These are phyloP conservation scores for Macrolepiota fuliginosa DNA, from an alignment of 768 basidiomycete species.

Conservation along the genomic window DNA sequence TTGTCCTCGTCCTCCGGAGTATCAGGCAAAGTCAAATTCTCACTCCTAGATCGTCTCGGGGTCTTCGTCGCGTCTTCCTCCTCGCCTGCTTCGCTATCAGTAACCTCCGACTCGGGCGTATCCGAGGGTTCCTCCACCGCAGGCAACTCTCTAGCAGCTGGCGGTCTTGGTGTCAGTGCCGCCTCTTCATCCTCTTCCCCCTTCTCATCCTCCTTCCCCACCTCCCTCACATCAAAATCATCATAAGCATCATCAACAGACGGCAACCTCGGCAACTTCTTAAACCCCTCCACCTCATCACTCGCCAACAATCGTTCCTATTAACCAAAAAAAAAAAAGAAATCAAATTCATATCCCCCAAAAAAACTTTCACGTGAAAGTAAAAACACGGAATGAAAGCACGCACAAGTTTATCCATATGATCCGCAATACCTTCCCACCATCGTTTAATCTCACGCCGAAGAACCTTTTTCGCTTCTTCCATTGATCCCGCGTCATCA, in stretches of 20 bases:
- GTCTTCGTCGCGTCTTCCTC: neutral
- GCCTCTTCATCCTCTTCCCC: neutral
- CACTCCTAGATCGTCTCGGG: neutral
- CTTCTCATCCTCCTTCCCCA: neutral
- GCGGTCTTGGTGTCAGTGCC: constrained; percentile 14
- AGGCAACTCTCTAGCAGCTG: neutral
- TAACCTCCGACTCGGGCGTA: neutral
- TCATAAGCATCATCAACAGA: constrained; percentile 54
- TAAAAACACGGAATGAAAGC: neutral
- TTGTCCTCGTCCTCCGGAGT: neutral
- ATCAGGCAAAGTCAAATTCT: neutral
- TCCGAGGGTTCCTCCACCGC: neutral
- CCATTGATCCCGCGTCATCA: constrained; percentile 23
- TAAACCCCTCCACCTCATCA: constrained; percentile 30
- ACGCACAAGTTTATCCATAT: constrained; percentile 59
- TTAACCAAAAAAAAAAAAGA: neutral
- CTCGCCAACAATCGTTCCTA: constrained; percentile 43
- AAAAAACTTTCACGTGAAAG: neutral
- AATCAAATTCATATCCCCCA: neutral
- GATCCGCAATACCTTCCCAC: constrained; percentile 64
- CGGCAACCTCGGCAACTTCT: constrained; percentile 59
- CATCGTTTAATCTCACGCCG: constrained; percentile 59
- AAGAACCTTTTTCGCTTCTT: constrained; percentile 44
- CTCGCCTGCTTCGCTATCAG: neutral
- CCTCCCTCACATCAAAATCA: constrained; percentile 16